phyloP scores from a whole-genome alignment of 192 early-diverging fungal species.

The Funneliformis geosporum region DNA sequence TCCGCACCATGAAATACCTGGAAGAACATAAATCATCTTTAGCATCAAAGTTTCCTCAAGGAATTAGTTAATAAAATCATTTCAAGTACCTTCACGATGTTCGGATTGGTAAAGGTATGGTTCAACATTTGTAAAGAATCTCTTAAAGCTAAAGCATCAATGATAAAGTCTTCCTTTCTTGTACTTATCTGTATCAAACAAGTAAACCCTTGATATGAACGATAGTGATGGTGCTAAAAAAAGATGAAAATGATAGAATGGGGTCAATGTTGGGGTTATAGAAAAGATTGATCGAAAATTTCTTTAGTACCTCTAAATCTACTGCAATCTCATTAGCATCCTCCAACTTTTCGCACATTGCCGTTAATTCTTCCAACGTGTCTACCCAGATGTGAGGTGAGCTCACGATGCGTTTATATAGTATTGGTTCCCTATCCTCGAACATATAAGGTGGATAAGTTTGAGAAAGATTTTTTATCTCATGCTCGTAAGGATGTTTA shows the following conservation, averaged over 20 bases:
- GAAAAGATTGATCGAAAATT: background rate
- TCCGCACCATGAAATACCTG: conserved; percentile 94
- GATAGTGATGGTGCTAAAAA: conserved; percentile 82
- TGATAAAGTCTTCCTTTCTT: conserved; percentile 81
- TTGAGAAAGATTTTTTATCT: conserved; percentile 81
- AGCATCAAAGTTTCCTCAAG: background rate
- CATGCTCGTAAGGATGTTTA: conserved; percentile 89
- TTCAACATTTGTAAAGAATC: conserved; percentile 76
- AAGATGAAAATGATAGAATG: background rate
- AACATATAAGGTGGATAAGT: conserved; percentile 77
- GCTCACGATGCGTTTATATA: conserved; percentile 61
- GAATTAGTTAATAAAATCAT: background rate
- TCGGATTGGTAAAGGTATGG: conserved; percentile 82
- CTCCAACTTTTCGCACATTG: conserved; percentile 66
- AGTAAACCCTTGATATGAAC: conserved; percentile 92
- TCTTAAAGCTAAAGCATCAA: conserved; percentile 87
- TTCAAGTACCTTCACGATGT: conserved; percentile 70
- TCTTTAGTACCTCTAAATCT: conserved; percentile 68
- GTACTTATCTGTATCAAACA: conserved; percentile 95
- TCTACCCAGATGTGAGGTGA: conserved; percentile 86
- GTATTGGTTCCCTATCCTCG: conserved; percentile 47
- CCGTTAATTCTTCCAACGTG: conserved; percentile 62
- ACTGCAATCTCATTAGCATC: conserved; percentile 78
- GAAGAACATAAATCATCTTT: background rate
- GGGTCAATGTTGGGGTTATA: background rate